Conservation (phyloP, 179 eudicot genomes). For the Silene noctiflora region DNA sequence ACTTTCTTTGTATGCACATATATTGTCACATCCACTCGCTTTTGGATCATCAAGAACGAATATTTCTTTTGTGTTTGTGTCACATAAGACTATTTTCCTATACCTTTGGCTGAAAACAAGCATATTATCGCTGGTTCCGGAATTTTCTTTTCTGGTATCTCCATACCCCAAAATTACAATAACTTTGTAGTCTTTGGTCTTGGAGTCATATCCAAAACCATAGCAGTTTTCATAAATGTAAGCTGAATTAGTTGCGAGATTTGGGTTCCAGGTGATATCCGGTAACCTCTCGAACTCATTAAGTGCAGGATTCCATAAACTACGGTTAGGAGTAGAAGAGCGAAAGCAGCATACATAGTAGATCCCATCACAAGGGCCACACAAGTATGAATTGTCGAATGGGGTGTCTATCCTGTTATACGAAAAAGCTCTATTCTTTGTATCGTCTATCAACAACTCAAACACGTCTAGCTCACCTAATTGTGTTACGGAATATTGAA, state of each 20-base stretch:
- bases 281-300: not conserved
- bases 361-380: conserved; percentile 19
- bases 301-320: conserved; percentile 14
- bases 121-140: too few species aligned
- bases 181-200: conserved; percentile 21
- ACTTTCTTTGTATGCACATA: conserved; percentile 15
- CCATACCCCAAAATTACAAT: conserved; percentile 11
- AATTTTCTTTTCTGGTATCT: too few species aligned
- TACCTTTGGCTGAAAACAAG: not conserved
- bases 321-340: not conserved
- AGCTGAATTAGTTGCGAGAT: not conserved
- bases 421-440: not conserved
- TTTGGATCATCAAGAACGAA: not conserved
- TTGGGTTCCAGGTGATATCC: not conserved
- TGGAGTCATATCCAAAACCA: conserved; percentile 19
- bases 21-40: not conserved
- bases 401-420: not conserved
- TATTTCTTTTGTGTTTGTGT: not conserved
- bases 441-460: conserved; percentile 13
- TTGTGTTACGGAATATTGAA: not conserved
- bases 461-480: not conserved
- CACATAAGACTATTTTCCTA: not conserved
- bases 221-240: too few species aligned
- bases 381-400: not conserved
- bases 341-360: not conserved